Evolutionary conservation across 2,329 filamentous ascomycete genomes (phyloP).

Genomic region (Penicillium decumbens): DNA sequence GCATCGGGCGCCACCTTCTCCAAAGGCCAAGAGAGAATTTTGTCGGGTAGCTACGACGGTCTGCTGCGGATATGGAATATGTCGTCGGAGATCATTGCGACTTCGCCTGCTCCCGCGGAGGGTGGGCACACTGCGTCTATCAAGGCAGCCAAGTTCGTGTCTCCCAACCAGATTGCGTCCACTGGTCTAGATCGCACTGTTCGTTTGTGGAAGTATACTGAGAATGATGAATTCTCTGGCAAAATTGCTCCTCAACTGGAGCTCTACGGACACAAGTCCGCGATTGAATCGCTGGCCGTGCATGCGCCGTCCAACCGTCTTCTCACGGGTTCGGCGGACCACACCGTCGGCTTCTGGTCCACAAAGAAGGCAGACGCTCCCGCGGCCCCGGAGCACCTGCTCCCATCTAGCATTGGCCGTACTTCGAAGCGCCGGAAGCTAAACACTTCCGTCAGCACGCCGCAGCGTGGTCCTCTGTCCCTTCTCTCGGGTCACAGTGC

Average conservation of each 20-base stretch:
- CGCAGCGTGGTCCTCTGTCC: conserved; percentile 73
- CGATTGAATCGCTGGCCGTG: conserved; percentile 69
- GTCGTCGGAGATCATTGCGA: conserved; percentile 77
- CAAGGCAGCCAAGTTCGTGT: conserved; percentile 80
- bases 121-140: conserved; percentile 73
- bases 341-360: conserved; percentile 83
- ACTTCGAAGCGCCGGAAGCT: conserved; percentile 73
- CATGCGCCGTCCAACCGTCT: conserved; percentile 70
- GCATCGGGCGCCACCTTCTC: conserved; percentile 44
- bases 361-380: conserved; percentile 72
- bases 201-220: conserved; percentile 82
- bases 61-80: conserved; percentile 83
- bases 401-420: conserved; percentile 61
- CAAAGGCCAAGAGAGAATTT: conserved; percentile 63
- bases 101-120: conserved; percentile 60
- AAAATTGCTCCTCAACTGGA: conserved; percentile 70
- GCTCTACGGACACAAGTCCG: conserved; percentile 74
- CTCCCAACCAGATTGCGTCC: conserved; percentile 72
- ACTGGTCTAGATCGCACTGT: conserved; percentile 80
- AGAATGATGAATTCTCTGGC: conserved; percentile 57
- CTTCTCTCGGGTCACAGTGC: conserved; percentile 68
- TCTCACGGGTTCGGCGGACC: conserved; percentile 79
- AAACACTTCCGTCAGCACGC: conserved; percentile 52
- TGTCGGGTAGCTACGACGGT: conserved; percentile 94
- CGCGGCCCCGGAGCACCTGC: conserved; percentile 62